phyloP scores from a whole-genome alignment of 768 basidiomycete species.

The Termitomyces sp. region DNA sequence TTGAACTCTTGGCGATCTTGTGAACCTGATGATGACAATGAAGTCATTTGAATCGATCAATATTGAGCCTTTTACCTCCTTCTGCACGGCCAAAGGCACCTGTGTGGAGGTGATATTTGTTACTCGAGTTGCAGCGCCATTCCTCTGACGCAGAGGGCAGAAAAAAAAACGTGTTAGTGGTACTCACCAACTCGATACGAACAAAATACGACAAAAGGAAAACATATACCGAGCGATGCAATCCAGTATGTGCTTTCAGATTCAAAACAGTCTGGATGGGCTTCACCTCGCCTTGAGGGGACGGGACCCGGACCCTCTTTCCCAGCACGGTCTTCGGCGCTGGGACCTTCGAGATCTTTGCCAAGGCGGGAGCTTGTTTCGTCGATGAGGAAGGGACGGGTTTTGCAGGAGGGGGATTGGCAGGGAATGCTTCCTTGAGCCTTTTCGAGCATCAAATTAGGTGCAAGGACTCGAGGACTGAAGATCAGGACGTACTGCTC shows the following conservation, averaged over 20 bases:
- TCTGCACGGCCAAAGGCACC: background rate
- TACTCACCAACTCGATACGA: background rate
- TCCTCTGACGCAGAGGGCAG: background rate
- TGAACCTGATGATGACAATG: too few species aligned
- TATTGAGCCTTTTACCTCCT: slow-evolving; percentile 5
- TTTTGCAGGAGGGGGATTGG: background rate
- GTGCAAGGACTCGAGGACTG: too few species aligned
- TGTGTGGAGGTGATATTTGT: background rate
- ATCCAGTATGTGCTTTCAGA: background rate
- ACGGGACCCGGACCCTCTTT: slow-evolving; percentile 15
- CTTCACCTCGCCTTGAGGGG: background rate
- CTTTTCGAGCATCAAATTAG: background rate
- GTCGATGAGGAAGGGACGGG: background rate
- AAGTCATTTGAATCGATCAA: too few species aligned
- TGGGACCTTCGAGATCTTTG: background rate
- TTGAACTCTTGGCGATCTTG: too few species aligned
- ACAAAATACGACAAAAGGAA: background rate
- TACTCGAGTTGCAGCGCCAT: background rate
- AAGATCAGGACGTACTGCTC: background rate
- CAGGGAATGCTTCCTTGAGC: background rate
- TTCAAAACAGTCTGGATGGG: background rate
- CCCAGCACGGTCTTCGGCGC: slow-evolving; percentile 6
- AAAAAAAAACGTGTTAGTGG: background rate
- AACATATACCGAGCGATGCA: slow-evolving; percentile 15
- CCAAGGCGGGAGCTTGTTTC: background rate